Evolutionary conservation across 805 yeast species (phyloP).

Genomic region (Kodamaea hsintzibuensis): DNA sequence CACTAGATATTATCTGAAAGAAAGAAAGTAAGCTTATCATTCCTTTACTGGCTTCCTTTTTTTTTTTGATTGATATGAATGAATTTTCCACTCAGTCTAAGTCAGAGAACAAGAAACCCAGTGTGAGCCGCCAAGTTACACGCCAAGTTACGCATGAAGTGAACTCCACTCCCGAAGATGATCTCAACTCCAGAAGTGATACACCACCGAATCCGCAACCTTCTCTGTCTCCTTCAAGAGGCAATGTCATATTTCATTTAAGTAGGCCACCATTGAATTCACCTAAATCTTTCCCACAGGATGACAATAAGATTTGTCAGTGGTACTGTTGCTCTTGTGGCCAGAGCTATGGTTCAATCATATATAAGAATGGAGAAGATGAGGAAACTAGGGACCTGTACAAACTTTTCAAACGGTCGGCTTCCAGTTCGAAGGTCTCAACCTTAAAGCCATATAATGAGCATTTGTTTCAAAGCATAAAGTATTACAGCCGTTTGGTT

Average conservation of each 20-base stretch:
- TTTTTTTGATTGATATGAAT: constrained; percentile 4
- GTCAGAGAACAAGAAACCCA: not conserved
- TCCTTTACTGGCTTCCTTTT: not conserved
- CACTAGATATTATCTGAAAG: not conserved
- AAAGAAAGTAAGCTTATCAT: not conserved
- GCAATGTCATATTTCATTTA: not conserved
- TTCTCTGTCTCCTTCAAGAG: not conserved
- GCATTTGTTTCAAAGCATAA: constrained; percentile 15
- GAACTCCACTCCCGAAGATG: not conserved
- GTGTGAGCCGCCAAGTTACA: not conserved
- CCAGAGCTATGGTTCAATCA: constrained; percentile 36
- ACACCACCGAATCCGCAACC: not conserved
- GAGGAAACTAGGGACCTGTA: not conserved
- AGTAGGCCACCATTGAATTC: not conserved
- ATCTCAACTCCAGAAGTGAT: not conserved
- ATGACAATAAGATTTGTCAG: constrained; percentile 33
- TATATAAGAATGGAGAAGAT: constrained; percentile 8
- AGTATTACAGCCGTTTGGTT: constrained; percentile 27
- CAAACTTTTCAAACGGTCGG: not conserved
- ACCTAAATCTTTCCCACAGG: constrained; percentile 5
- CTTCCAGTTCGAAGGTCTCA: not conserved
- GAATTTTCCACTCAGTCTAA: constrained; percentile 3
- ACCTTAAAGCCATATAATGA: constrained; percentile 6
- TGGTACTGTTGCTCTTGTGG: constrained; percentile 47
- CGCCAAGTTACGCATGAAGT: not conserved